Conservation (phyloP, 441 rosid genomes). For the Arabidopsis lyrata region DNA sequence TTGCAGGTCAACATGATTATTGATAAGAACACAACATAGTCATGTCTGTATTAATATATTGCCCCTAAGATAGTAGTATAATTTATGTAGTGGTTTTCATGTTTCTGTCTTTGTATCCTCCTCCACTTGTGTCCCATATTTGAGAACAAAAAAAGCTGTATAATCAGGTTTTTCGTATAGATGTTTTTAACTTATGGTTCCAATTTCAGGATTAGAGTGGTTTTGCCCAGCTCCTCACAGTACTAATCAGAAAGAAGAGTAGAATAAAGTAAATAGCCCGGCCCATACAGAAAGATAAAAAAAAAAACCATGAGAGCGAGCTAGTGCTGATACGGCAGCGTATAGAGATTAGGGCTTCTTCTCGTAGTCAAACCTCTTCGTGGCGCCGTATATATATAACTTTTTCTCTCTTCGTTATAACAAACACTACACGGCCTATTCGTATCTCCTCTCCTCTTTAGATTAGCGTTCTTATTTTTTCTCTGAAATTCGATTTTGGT, state of each 20-base stretch:
- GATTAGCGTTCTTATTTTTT: neutral
- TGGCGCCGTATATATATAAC: too few species aligned
- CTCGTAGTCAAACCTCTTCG: too few species aligned
- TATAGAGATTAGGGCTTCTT: too few species aligned
- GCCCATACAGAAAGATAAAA: too few species aligned
- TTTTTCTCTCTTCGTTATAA: neutral
- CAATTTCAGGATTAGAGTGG: neutral
- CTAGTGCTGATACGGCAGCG: too few species aligned
- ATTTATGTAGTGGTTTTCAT: conserved; percentile 3
- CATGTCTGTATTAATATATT: conserved; percentile 35
- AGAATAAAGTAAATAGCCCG: accelerated
- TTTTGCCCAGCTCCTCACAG: too few species aligned
- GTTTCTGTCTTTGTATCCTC: conserved; percentile 18
- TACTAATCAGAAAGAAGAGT: neutral
- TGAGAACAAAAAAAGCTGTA: neutral
- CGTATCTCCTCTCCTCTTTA: neutral
- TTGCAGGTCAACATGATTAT: conserved; percentile 32
- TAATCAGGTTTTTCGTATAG: conserved; percentile 3
- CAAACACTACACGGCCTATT: neutral
- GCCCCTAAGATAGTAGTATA: neutral
- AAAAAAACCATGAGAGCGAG: too few species aligned
- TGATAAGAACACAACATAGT: conserved; percentile 32
- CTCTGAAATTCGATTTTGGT: neutral
- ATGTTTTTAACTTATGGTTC: neutral
- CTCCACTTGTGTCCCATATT: conserved; percentile 2